Conservation (phyloP, 176 grass and related monocot species). For the Sorghum bicolor region DNA sequence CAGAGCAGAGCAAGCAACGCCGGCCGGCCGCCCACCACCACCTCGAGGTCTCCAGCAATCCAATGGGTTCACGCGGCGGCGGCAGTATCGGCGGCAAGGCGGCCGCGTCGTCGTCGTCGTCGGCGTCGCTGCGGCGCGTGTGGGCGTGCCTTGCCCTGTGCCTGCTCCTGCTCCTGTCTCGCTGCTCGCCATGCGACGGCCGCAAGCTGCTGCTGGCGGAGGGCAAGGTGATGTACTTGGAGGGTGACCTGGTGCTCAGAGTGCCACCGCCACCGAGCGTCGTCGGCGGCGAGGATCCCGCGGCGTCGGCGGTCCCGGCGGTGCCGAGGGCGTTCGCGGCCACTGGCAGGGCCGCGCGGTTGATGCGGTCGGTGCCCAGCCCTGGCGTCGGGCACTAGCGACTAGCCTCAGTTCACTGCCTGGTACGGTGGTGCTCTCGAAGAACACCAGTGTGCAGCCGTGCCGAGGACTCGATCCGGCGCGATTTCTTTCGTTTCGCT, state of each 20-base stretch:
- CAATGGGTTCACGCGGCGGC: slow-evolving; percentile 4
- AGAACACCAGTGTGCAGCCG: not conserved
- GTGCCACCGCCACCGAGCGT: not conserved
- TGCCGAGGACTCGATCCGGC: not conserved
- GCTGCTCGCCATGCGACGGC: slow-evolving; percentile 18
- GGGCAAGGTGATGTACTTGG: slow-evolving; percentile 27
- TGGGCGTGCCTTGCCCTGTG: slow-evolving; percentile 22
- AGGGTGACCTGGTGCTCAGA: slow-evolving; percentile 24
- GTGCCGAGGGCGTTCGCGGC: not conserved
- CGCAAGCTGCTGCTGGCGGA: slow-evolving; percentile 20
- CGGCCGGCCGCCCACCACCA: not conserved
- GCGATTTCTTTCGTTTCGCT: not conserved
- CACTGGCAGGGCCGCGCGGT: slow-evolving; percentile 19
- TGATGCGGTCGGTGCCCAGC: slow-evolving; percentile 61
- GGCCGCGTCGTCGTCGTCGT: not conserved
- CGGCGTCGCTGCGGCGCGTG: not conserved
- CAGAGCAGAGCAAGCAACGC: not conserved
- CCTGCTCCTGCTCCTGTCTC: slow-evolving; percentile 31
- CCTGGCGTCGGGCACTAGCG: slow-evolving; percentile 54
- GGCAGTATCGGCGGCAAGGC: not conserved
- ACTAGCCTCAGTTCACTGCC: not conserved
- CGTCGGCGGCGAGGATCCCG: not conserved
- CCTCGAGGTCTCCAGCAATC: not conserved
- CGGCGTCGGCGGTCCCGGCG: not conserved
- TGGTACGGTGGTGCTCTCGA: not conserved